These are phyloP conservation scores for Metarhizium brunneum DNA, from an alignment of 2,329 filamentous ascomycete genomes.

Conservation along the genomic window DNA sequence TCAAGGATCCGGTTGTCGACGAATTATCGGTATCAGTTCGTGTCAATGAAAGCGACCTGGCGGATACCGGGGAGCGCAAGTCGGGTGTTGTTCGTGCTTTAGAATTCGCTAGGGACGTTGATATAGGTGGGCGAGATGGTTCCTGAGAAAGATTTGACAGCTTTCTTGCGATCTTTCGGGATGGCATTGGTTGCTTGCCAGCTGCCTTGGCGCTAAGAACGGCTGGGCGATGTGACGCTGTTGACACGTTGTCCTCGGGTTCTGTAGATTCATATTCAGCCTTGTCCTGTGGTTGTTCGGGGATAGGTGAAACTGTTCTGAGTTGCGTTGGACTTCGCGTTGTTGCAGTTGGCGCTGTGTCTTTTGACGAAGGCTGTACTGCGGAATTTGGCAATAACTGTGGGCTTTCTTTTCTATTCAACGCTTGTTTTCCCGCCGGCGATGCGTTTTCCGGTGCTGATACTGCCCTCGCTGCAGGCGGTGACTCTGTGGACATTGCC, in stretches of 20 bases:
- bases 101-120: conserved; percentile 1
- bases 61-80: conserved; percentile 3
- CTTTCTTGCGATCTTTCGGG: conserved; percentile 9
- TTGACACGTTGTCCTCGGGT: conserved; percentile 3
- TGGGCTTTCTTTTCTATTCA: conserved; percentile 38
- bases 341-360: neutral
- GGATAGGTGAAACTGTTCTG: conserved; percentile 15
- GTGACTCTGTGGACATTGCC: conserved; percentile 15
- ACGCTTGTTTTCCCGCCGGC: conserved; percentile 35
- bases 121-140: neutral
- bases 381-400: conserved; percentile 31
- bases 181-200: conserved; percentile 35
- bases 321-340: conserved; percentile 12
- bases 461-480: conserved; percentile 17
- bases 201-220: conserved; percentile 34
- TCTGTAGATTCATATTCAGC: neutral
- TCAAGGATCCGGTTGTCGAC: conserved; percentile 3
- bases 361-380: neutral
- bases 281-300: conserved; percentile 14
- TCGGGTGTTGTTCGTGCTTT: conserved; percentile 1
- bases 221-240: neutral
- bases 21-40: conserved; percentile 4
- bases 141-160: conserved; percentile 7
- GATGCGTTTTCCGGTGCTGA: conserved; percentile 33
- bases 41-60: conserved; percentile 1